phyloP scores from a whole-genome alignment of 495 filamentous ascomycete genomes.

The Achaetomiella virescens region DNA sequence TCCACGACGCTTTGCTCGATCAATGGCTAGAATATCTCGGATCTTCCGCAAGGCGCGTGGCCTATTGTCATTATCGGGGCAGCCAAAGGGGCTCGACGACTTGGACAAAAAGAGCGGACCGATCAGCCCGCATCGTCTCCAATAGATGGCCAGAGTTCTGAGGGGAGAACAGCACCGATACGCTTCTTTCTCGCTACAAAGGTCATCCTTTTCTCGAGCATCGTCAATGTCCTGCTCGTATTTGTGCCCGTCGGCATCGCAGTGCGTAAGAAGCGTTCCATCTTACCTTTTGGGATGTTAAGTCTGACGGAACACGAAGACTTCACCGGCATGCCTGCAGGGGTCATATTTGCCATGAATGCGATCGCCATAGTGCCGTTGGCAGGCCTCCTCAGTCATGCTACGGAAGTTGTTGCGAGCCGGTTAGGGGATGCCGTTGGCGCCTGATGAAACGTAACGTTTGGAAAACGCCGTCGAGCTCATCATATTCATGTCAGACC shows the following conservation, averaged over 20 bases:
- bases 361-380: constrained; percentile 78
- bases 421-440: constrained; percentile 75
- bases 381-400: constrained; percentile 70
- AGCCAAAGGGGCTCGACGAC: no score
- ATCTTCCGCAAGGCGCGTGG: no score
- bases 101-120: neutral
- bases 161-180: constrained; percentile 38
- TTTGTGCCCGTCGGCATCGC: constrained; percentile 78
- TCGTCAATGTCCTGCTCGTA: constrained; percentile 70
- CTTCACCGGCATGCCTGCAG: constrained; percentile 15
- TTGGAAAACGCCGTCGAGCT: constrained; percentile 76
- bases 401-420: constrained; percentile 74
- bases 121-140: neutral
- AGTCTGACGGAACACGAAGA: constrained; percentile 1
- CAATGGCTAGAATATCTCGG: no score
- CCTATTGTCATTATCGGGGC: no score
- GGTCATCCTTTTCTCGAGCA: constrained; percentile 57
- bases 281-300: constrained; percentile 6
- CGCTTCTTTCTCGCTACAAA: constrained; percentile 48
- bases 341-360: constrained; percentile 52
- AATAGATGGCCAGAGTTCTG: no score
- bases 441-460: constrained; percentile 78
- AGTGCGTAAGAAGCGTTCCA: constrained; percentile 41
- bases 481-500: constrained; percentile 27
- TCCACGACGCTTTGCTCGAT: no score